phyloP scores from a whole-genome alignment of 1,139 yeast genomes.

The Yamadazyma atmosphaerica region DNA sequence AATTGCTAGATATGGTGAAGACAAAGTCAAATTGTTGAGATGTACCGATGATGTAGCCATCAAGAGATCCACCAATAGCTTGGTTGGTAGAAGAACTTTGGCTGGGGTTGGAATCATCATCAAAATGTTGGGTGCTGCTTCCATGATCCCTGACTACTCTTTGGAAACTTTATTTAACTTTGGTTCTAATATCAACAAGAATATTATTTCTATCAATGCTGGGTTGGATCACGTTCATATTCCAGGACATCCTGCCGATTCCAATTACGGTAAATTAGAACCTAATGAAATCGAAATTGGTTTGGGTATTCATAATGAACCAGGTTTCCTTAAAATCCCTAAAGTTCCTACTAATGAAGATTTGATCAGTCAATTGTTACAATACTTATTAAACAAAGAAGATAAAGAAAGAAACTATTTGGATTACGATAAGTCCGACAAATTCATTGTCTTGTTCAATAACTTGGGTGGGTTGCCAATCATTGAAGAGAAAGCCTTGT shows the following conservation, averaged over 20 bases:
- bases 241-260: constrained; percentile 41
- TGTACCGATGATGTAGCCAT: constrained; percentile 51
- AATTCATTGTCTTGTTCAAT: constrained; percentile 45
- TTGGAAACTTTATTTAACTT: constrained; percentile 34
- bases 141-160: constrained; percentile 30
- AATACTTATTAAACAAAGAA: constrained; percentile 36
- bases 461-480: constrained; percentile 54
- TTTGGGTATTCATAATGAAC: constrained; percentile 56
- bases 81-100: constrained; percentile 52
- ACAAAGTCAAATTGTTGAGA: constrained; percentile 21
- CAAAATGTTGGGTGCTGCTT: constrained; percentile 50
- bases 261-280: constrained; percentile 31
- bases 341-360: constrained; percentile 44
- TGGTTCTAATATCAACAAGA: constrained; percentile 36
- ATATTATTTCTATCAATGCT: constrained; percentile 48
- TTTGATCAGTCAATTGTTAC: constrained; percentile 37
- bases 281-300: constrained; percentile 47
- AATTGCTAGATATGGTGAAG: constrained; percentile 23
- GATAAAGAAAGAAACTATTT: constrained; percentile 44
- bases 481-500: constrained; percentile 37
- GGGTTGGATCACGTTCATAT: constrained; percentile 55
- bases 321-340: constrained; percentile 43
- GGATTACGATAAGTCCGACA: constrained; percentile 33
- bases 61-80: constrained; percentile 39
- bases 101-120: constrained; percentile 47